These are phyloP conservation scores for Aspergillus bertholletiae DNA, from an alignment of 495 filamentous ascomycete genomes.

Conservation along the genomic window DNA sequence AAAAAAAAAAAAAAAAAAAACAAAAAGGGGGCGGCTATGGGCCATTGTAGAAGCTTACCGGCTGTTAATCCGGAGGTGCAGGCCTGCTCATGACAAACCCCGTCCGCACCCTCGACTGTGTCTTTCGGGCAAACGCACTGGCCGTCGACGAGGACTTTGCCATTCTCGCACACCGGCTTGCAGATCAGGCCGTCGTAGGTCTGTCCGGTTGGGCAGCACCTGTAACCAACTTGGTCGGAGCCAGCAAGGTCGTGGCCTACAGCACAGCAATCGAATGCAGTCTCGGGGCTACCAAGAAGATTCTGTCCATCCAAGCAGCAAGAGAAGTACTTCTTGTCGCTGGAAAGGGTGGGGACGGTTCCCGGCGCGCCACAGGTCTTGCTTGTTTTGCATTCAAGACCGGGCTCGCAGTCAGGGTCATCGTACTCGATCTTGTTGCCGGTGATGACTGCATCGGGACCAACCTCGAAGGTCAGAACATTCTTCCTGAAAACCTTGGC, in stretches of 20 bases:
- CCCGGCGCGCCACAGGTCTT: background rate
- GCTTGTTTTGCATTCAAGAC: background rate
- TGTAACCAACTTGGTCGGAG: background rate
- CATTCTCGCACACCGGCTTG: conserved; percentile 3
- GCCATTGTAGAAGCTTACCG: background rate
- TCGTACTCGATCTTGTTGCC: background rate
- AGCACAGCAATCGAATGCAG: conserved; percentile 9
- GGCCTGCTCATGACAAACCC: background rate
- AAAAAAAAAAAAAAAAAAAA: too few species aligned
- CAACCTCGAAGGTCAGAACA: background rate
- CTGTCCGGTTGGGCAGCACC: conserved; percentile 3
- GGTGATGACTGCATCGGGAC: background rate
- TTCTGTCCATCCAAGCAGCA: background rate
- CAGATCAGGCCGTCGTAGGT: conserved; percentile 4
- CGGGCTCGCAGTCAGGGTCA: conserved; percentile 1
- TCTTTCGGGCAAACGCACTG: conserved; percentile 2
- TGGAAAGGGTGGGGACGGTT: conserved; percentile 1
- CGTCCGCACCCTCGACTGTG: background rate
- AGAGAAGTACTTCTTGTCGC: background rate
- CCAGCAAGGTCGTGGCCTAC: conserved; percentile 4
- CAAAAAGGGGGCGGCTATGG: background rate
- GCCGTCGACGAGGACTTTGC: conserved; percentile 1
- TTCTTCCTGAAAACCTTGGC: background rate
- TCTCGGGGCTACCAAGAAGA: conserved; percentile 4
- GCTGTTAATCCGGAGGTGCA: conserved; percentile 2